Evolutionary conservation across 73 alveolate genomes (phyloP), one percentile per base, ranked within the genome.

Genomic region (Symbiodinium natans): DNA sequence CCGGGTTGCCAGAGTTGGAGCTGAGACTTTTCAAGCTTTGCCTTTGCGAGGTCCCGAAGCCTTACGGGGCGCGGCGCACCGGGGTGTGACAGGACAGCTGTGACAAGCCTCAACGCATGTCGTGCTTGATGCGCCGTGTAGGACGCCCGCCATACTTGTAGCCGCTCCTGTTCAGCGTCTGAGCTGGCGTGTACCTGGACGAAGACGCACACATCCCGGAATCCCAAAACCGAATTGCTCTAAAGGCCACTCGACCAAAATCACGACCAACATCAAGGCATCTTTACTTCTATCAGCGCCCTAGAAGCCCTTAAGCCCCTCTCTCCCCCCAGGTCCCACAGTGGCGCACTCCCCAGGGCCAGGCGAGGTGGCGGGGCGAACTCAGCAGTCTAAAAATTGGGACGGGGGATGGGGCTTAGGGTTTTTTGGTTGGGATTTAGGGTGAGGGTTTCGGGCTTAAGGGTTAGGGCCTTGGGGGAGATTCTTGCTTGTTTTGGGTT

Each of bases 351-450:
- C 96, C 40, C 96, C 96, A n/a, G 96, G 96, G 17, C 96, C 96
- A 8, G 96, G 96, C 41, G 96, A 89, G 2, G 96, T 89, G 87
- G 96, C 75, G 25, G 96, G 87, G 54, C 96, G 96, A 41, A 89
- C 96, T 89, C 75, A 29, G 86, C 41, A 34, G 43, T 21, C 68
- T 52, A n/a, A n/a, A n/a, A n/a, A n/a, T n/a, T 52, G 13, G 68
- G 68, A 52, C n/a, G 68, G 68, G 68, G 0, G 1, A 15, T 3
- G 68, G 68, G 68, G 68, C 21, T 11, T 52, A 52, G 68, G 68
- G 68, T 10, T 52, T 52, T 52, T 17, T 21, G 68, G 68, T 43
- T 43, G 11, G 56, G 56, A 11, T 11, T 43, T 43, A 43, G 56
- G 56, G 56, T 43, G 5, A 8, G 11, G 56, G 56, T 5, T 43